Base-by-base conservation (phyloP, 768 basidiomycete genomes). In the Russula abietina region DNA sequence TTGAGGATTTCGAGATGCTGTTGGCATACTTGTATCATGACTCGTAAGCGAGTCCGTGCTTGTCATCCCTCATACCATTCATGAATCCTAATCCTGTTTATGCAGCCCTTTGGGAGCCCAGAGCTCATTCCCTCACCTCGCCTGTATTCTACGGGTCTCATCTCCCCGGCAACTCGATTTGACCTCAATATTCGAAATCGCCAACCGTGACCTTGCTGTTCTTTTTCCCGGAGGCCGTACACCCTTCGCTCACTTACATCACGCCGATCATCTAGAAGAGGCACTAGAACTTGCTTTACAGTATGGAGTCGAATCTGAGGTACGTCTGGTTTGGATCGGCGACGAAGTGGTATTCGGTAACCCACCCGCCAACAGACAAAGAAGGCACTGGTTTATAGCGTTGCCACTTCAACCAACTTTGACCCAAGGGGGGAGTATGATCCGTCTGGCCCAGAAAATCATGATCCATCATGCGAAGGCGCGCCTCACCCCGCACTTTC, bases 1-100 rank as follows among this genome's bases (percentile, higher is more conserved):
- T 75, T 19, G 69, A 71, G 48, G 87, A 89, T 69, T 77, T 87
- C 7, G 80, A 81, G 53, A 76, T 75, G 1, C 71, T 90, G 53
- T 73, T 89, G n/a, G 78, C 78, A 61, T 81, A 87, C 72, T 69
- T 89, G 33, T 89, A 89, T 69, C 83, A 87, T 69, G 83, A 88
- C 69, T 71, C 71, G 88, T 89, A 73, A 78, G 85, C 81, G 43
- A 32, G 51, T 60, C 17, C 52, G 60, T 62, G 24, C 46, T 63
- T 39, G 54, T 53, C 33, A n/a, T 43, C n/a, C 32, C 48, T 38
- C 43, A 12, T 38, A 24, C 38, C 33, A 17, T 58, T 43, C 56
- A 9, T 46, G 33, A 41, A 41, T 52, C 39, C 45, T 55, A 30
- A 62, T 33, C 38, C 28, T 30, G 10, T 50, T 28, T 30, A 32